Evolutionary conservation across 2,329 filamentous ascomycete species (phyloP), one percentile per base, ranked within the genome.

Genomic region (Trichoderma sp.): DNA sequence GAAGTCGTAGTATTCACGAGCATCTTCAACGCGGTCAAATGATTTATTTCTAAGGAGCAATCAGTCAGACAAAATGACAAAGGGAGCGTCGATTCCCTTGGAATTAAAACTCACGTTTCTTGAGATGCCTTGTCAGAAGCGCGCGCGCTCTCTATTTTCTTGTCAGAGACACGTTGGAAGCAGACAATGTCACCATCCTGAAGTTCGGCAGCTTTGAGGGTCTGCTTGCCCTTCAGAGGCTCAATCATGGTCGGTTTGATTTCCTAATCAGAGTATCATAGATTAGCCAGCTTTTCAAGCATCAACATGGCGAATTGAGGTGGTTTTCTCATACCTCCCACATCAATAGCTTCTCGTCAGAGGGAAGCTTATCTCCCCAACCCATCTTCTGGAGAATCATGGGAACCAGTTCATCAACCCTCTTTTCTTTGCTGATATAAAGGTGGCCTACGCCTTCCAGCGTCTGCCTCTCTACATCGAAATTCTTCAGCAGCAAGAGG

Each of bases 221-320:
- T 93, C 76, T 93, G 89, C 82, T 97, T 98, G 0, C 91, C 87
- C 81, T 97, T 98, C 84, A 99, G 91, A 7, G 88, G 86, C 77
- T 99, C 96, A 73, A 99, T 97, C 94, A 98, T 98, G 70, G 89
- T 92, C 63, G 94, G 94, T 81, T 98, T 99, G 81, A 99, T 98
- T 83, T 99, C 96, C 86, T 88, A 40, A 56, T 31, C 27, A 62
- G 47, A 43, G 47, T 73, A 74, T 70, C 60, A 57, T 58, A 57
- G 61, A 37, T 63, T 56, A 16, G 29, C 27, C 16, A 7, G 24
- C 13, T 47, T 13, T 49, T 2, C 14, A 19, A 19, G 33, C 7
- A 68, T 35, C 57, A 59, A 8, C 29, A 35, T n/a, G 4, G 13
- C 1, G 16, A 11, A n/a, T 24, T 47, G 35, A 21, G 37, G 14